A percentile compares a stretch with the other conserved stretches of the same genome.
Conservation (phyloP, 2,329 filamentous ascomycete species). For the Fulvia fulva region DNA sequence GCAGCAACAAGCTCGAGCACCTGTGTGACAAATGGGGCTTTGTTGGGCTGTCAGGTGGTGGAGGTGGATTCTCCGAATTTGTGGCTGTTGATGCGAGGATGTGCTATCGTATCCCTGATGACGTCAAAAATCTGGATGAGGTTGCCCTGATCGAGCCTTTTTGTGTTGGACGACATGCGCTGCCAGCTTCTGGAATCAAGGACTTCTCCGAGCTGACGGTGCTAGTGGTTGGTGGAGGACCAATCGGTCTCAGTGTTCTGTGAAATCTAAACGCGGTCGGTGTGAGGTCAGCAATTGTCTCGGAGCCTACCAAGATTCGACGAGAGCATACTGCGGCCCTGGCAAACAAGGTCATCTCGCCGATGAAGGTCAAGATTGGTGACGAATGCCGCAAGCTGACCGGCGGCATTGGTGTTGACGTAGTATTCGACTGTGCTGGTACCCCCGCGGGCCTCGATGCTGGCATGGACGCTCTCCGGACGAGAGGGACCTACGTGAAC, state of each 20-base stretch:
- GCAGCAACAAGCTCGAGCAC: slow-evolving; percentile 8
- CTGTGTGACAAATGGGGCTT: slow-evolving; percentile 18
- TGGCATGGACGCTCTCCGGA: slow-evolving; percentile 16
- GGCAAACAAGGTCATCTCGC: slow-evolving; percentile 15
- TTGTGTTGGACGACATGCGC: slow-evolving; percentile 17
- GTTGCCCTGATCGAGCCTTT: slow-evolving; percentile 23
- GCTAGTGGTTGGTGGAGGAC: slow-evolving; percentile 21
- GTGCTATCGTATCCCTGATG: slow-evolving; percentile 15
- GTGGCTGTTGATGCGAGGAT: slow-evolving; percentile 14
- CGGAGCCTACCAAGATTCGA: slow-evolving; percentile 17
- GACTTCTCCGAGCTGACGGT: slow-evolving; percentile 10
- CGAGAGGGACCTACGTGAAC: slow-evolving; percentile 18
- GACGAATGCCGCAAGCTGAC: slow-evolving; percentile 17
- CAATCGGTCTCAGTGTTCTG: slow-evolving; percentile 18
- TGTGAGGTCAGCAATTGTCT: slow-evolving; percentile 9
- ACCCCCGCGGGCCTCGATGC: slow-evolving; percentile 12
- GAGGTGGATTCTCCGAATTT: slow-evolving; percentile 18
- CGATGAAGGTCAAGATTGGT: slow-evolving; percentile 12
- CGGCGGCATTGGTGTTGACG: slow-evolving; percentile 15
- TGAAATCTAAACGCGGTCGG: slow-evolving; percentile 15
- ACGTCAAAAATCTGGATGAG: slow-evolving; percentile 10
- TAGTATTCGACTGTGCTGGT: slow-evolving; percentile 22
- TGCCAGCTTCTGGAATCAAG: slow-evolving; percentile 9
- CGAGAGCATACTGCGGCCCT: slow-evolving; percentile 9
- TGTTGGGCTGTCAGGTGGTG: slow-evolving; percentile 12